A percentile compares a stretch with the other conserved stretches of the same genome.
Conservation (phyloP, 192 early-diverging fungal species). For the Dissophora ornata region DNA sequence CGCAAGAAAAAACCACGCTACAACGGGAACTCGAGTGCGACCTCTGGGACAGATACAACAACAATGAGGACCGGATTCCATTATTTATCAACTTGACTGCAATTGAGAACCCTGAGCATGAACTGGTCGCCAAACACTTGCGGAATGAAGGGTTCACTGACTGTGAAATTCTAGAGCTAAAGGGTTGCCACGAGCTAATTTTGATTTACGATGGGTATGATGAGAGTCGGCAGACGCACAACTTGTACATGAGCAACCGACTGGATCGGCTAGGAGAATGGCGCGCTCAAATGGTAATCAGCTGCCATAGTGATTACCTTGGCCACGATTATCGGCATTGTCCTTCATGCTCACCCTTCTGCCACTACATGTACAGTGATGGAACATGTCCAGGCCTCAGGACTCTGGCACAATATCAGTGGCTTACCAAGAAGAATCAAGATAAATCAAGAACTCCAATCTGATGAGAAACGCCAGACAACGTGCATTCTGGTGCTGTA, state of each 20-base stretch:
- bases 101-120: neutral
- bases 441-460: too few relatives aligned
- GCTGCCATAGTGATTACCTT: neutral
- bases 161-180: constrained; percentile 3
- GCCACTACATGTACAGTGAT: too few relatives aligned
- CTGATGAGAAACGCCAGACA: too few relatives aligned
- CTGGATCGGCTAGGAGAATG: constrained; percentile 6
- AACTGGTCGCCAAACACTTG: constrained; percentile 6
- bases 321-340: neutral
- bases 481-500: too few relatives aligned
- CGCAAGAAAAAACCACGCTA: constrained; percentile 20
- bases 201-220: constrained; percentile 30
- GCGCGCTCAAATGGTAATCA: constrained; percentile 3
- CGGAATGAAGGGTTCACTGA: neutral
- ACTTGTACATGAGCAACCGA: constrained; percentile 12
- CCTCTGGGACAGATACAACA: constrained; percentile 9
- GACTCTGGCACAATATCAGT: too few relatives aligned
- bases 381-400: too few relatives aligned
- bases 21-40: neutral
- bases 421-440: too few relatives aligned
- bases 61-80: neutral
- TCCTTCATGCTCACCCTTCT: too few relatives aligned
- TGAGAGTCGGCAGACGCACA: constrained; percentile 1
- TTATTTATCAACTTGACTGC: constrained; percentile 19
- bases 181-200: constrained; percentile 3